Evolutionary conservation across 148 eudicot species (phyloP), one percentile per base, ranked within the genome.

Genomic region (Heliosperma pusillum): DNA sequence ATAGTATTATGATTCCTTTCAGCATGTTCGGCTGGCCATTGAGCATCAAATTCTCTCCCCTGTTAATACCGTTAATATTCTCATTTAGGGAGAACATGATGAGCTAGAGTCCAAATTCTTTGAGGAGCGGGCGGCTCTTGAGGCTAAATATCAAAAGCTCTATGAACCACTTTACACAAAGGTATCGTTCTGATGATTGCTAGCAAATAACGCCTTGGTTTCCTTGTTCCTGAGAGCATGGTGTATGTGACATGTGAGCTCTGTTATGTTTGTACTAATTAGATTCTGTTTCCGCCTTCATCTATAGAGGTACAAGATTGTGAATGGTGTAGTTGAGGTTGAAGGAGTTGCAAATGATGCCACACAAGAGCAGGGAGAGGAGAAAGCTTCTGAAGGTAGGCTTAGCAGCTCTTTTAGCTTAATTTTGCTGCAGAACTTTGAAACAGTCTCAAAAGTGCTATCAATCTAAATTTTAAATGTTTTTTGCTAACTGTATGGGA

Each of bases 91-190:
- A 71, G 82, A 89, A 85, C 98, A 93, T 71, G 90, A 93, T 78
- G 95, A 89, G 79, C 81, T 93, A 15, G 95, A 88, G 84, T 88
- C 93, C n/a, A 93, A 88, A 57, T 93, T 88, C 80, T 83, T 88
- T 53, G 97, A 87, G 81, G 98, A 91, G 87, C 90, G 89, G 76
- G 97, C 95, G 40, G 90, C 89, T 24, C 89, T 93, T 62, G 97
- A 93, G 84, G 92, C 90, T 70, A 93, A 91, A 70, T 93, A 89
- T 81, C 97, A 89, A 80, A 91, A 91, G 81, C 90, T 89, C 27
- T 93, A 91, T 75, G 88, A 88, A 75, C 98, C 98, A 44, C 77
- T 87, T 5, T 91, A 93, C 53, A 30, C 83, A 9, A 93, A 89
- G 97, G 98, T 93, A 24, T 66, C 53, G 26, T 50, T 45, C 24